Evolutionary conservation across 345 rosid genomes (phyloP).

Genomic region (Linum tenue): DNA sequence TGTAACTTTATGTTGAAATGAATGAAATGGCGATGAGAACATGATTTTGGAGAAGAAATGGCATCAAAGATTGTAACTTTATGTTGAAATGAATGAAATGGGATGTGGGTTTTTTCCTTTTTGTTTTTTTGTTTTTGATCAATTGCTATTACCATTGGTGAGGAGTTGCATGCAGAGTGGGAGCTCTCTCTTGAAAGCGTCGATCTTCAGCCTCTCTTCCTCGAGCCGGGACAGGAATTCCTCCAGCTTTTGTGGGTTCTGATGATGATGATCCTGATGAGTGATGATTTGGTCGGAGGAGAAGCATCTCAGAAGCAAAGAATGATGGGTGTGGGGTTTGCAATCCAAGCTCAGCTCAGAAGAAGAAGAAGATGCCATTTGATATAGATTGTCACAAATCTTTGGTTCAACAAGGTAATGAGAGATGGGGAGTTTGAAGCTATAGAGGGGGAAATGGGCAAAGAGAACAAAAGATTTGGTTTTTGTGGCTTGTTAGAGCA

Average conservation of each 20-base stretch:
- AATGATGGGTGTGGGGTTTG: constrained; percentile 66
- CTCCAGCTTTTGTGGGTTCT: constrained; percentile 74
- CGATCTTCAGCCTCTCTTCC: constrained; percentile 91
- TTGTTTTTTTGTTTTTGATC: no score
- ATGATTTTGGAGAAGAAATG: constrained; percentile 2
- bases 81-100: constrained; percentile 21
- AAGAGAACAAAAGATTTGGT: neutral
- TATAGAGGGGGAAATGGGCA: neutral
- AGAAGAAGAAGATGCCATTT: constrained; percentile 50
- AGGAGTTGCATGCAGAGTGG: constrained; percentile 99
- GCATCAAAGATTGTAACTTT: constrained; percentile 20
- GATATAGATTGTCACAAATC: no score
- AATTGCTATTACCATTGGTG: constrained; percentile 42
- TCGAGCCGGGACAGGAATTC: constrained; percentile 75
- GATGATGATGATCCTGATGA: no score
- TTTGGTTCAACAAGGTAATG: neutral
- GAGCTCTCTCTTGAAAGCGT: constrained; percentile 95
- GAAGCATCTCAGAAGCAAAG: constrained; percentile 78
- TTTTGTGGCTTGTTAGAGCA: neutral
- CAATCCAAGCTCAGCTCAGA: constrained; percentile 74
- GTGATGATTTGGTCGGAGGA: constrained; percentile 35
- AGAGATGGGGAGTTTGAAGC: no score
- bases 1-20: constrained; percentile 27
- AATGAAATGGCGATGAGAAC: no score
- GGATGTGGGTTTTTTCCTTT: constrained; percentile 12